Evolutionary conservation across 148 eudicot species (phyloP), one percentile per base, ranked within the genome.

Genomic region (Salicornia ramosissima): DNA sequence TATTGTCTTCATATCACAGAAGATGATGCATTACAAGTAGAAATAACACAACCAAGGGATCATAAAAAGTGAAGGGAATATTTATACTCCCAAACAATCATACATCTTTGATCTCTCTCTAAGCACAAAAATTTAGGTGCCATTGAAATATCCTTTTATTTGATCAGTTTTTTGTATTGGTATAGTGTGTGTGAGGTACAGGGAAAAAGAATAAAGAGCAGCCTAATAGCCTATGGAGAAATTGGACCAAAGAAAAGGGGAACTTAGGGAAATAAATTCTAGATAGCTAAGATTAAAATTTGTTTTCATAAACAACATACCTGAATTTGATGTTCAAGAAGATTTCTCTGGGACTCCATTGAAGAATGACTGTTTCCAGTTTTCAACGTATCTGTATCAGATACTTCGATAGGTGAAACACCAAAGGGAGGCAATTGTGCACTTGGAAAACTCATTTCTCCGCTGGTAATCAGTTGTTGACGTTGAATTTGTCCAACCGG

Each of bases 271-370:
- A 36, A 16, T 24, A 13, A 13, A 45, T 30, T 16, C 36, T 49
- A 29, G 31, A 75, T 42, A 65, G 21, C 22, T n/a, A 30, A 59
- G 26, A 46, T 24, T 45, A 24, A 40, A 52, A 24, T 24, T 64
- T 29, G n/a, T 22, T 25, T 18, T 46, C 16, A 8, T 12, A 19
- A n/a, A 65, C 36, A 49, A 33, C 26, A 22, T 82, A 94, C 99
- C 99, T 90, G 89, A 75, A 88, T 87, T 71, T 85, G 91, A 42
- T 80, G 81, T 78, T 87, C 83, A 68, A 94, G 64, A 33, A 82
- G 47, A 65, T 79, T 78, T 73, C 80, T 82, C 56, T 83, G 88
- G 8, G 85, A 69, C 46, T 79, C 86, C 34, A 86, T 53, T 69
- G 78, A 26, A 58, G 68, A 60, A 71, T 72, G 79, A 61, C 57